These are phyloP conservation scores for Penicillium robsamsonii DNA, from an alignment of 495 filamentous ascomycete species.

Conservation along the genomic window DNA sequence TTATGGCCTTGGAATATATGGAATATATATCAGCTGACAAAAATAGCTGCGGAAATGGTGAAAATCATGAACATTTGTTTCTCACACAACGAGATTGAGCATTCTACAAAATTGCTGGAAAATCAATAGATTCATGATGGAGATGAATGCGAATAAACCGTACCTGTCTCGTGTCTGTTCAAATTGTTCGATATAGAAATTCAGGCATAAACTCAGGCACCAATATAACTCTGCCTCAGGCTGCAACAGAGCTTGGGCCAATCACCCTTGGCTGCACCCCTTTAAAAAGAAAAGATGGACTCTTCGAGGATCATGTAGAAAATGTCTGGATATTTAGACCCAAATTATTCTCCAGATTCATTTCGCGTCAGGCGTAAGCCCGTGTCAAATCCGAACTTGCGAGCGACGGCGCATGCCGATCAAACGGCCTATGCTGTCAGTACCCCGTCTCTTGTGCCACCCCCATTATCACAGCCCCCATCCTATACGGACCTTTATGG, in stretches of 20 bases:
- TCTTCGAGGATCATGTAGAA: neutral
- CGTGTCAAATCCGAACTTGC: slow-evolving; percentile 28
- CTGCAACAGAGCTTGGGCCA: too few species aligned
- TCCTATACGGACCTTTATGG: slow-evolving; percentile 27
- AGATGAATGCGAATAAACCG: neutral
- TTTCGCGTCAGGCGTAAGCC: slow-evolving; percentile 28
- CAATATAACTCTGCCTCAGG: too few species aligned
- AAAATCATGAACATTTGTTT: slow-evolving; percentile 18
- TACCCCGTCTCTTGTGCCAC: slow-evolving; percentile 14
- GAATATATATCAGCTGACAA: neutral
- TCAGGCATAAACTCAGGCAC: too few species aligned
- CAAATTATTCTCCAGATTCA: slow-evolving; percentile 16
- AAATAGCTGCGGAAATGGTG: slow-evolving; percentile 18
- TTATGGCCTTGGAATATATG: neutral
- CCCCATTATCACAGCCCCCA: slow-evolving; percentile 18
- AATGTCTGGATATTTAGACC: slow-evolving; percentile 21
- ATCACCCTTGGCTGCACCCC: too few species aligned
- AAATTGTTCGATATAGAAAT: too few species aligned
- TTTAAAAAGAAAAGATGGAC: too few species aligned
- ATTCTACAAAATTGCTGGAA: slow-evolving; percentile 8
- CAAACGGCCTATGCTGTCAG: slow-evolving; percentile 10
- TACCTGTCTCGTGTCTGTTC: neutral
- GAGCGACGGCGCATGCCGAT: slow-evolving; percentile 21
- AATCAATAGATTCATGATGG: neutral
- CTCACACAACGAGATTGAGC: slow-evolving; percentile 16